phyloP scores from a whole-genome alignment of 2,329 filamentous ascomycete genomes.

The Knoxdaviesia capensis region DNA sequence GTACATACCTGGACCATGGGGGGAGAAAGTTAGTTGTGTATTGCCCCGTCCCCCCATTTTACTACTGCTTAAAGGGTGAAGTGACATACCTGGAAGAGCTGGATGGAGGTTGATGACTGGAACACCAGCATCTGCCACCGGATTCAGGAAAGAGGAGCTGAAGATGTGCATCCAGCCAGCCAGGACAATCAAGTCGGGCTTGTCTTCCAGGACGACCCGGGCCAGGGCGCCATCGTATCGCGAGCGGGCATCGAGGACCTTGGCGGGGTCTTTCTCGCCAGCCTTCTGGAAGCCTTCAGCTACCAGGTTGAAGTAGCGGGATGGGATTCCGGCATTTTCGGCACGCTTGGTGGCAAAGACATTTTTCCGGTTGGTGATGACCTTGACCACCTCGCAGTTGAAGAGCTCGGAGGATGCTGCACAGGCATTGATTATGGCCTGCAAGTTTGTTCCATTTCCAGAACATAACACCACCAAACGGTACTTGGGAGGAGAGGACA shows the following conservation, averaged over 20 bases:
- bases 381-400: slow-evolving; percentile 17
- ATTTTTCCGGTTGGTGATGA: slow-evolving; percentile 27
- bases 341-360: slow-evolving; percentile 22
- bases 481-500: slow-evolving; percentile 32
- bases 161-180: slow-evolving; percentile 82
- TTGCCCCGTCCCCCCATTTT: neutral
- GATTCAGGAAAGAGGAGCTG: slow-evolving; percentile 45
- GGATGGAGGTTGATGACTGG: slow-evolving; percentile 72
- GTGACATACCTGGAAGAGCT: slow-evolving; percentile 9
- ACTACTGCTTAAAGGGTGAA: neutral
- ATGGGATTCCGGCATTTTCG: slow-evolving; percentile 41
- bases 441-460: slow-evolving; percentile 58
- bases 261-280: slow-evolving; percentile 36
- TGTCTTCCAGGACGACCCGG: slow-evolving; percentile 37
- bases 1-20: slow-evolving; percentile 35
- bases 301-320: slow-evolving; percentile 64
- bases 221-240: slow-evolving; percentile 62
- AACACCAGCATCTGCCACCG: slow-evolving; percentile 39
- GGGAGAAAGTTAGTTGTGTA: neutral
- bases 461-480: slow-evolving; percentile 50
- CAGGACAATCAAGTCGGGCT: slow-evolving; percentile 58
- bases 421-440: slow-evolving; percentile 41
- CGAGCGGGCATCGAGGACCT: slow-evolving; percentile 35
- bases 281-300: slow-evolving; percentile 42
- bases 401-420: too few species aligned